A percentile compares a stretch with the other conserved stretches of the same genome.
Conservation (phyloP, 2,329 filamentous ascomycete species). For the Cordyceps fumosorosea region DNA sequence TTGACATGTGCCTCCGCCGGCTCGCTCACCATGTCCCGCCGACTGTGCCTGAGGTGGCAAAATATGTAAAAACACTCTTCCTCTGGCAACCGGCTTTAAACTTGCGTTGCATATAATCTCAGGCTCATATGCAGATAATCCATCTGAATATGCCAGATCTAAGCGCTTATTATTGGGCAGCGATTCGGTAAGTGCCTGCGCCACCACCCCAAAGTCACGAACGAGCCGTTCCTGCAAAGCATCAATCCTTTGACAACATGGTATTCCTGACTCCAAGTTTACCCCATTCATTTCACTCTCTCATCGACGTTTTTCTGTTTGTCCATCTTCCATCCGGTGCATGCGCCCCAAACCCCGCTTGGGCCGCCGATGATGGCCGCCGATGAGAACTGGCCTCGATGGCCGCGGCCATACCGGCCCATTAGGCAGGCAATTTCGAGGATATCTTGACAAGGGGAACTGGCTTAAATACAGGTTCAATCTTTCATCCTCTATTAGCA, state of each 20-base stretch:
- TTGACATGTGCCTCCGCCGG: not conserved
- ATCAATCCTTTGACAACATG: not conserved
- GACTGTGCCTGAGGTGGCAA: not conserved
- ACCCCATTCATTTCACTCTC: not conserved
- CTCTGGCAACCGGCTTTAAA: not conserved
- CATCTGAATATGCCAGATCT: not conserved
- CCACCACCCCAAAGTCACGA: not conserved
- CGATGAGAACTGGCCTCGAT: not conserved
- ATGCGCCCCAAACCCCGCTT: not conserved
- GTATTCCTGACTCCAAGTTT: not conserved
- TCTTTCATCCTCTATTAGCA: not conserved
- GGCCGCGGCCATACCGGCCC: slow-evolving; percentile 2
- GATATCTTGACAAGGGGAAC: not conserved
- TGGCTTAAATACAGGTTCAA: not conserved
- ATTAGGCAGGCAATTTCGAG: not conserved
- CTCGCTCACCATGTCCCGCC: too few species aligned
- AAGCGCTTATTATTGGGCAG: not conserved
- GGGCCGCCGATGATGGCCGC: not conserved
- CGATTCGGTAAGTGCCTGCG: not conserved
- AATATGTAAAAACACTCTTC: not conserved
- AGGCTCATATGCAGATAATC: not conserved
- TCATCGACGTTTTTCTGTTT: not conserved
- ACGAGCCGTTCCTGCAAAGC: not conserved
- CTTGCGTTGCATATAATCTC: too few species aligned
- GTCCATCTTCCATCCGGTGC: not conserved